phyloP scores from a whole-genome alignment of 2,329 filamentous ascomycete species.

The Tolypocladium ovalisporum region DNA sequence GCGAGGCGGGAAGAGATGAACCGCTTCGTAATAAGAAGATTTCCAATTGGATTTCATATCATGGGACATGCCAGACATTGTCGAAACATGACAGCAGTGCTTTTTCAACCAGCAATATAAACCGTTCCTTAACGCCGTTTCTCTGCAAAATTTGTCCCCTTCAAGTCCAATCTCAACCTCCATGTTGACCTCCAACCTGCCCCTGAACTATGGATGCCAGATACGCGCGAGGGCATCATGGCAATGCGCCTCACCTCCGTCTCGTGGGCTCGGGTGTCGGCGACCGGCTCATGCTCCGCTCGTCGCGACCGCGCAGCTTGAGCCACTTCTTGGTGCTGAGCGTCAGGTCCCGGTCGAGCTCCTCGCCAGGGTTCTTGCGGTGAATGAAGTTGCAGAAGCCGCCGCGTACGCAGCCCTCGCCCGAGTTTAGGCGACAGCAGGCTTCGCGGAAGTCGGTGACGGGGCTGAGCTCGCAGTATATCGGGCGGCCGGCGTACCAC shows the following conservation, averaged over 20 bases:
- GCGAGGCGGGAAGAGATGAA: background rate
- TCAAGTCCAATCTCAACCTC: background rate
- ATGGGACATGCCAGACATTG: slow-evolving; percentile 4
- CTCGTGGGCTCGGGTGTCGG: slow-evolving; percentile 77
- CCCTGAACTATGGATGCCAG: background rate
- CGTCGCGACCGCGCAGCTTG: slow-evolving; percentile 71
- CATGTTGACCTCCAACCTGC: background rate
- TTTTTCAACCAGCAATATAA: slow-evolving; percentile 6
- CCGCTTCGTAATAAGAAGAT: background rate
- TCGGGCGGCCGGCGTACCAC: slow-evolving; percentile 94
- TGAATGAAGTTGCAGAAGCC: slow-evolving; percentile 99
- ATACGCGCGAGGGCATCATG: background rate
- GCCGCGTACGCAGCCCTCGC: slow-evolving; percentile 89
- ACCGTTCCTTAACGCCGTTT: slow-evolving; percentile 14
- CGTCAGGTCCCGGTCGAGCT: slow-evolving; percentile 79
- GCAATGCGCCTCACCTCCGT: slow-evolving; percentile 34
- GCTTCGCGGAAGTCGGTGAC: slow-evolving; percentile 98
- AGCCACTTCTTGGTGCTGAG: slow-evolving; percentile 96
- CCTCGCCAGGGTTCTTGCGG: slow-evolving; percentile 82
- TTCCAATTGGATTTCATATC: slow-evolving; percentile 4
- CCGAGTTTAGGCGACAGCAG: slow-evolving; percentile 87
- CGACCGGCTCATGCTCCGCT: slow-evolving; percentile 69
- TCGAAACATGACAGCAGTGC: slow-evolving; percentile 8
- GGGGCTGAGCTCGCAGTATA: slow-evolving; percentile 95
- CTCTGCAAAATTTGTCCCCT: background rate